Base-by-base conservation (phyloP, 2,329 filamentous ascomycete genomes). In the Sordariomycetes sp. region DNA sequence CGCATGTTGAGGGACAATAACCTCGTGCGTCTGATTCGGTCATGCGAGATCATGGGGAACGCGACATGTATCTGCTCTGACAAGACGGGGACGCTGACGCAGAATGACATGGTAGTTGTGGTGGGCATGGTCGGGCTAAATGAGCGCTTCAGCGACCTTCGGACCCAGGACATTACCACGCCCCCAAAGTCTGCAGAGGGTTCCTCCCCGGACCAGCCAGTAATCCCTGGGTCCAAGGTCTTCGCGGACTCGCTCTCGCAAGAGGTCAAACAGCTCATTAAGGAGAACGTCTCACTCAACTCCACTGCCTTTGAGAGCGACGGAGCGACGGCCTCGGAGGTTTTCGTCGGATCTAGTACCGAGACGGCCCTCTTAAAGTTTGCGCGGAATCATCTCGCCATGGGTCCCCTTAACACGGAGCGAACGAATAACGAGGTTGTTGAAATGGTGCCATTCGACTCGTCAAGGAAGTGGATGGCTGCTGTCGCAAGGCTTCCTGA, bases 1-100 rank as follows among this genome's bases (percentile, higher is more conserved):
- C 72, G 80, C 45, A 84, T 84, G 81, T 71, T 84, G 13, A 78
- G 76, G 64, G 81, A 84, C 61, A 82, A 84, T 62, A 84, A 84
- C 60, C 65, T 84, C 52, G 81, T 84, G 52, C 78, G 81, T 13
- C 70, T 80, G 35, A 68, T 84, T 36, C 74, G 78, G 55, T 80
- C 81, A 1, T 82, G 80, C 62, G 81, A 84, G 62, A 82, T 79
- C 6, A 84, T 84, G 81, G 81, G 81, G 8, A 84, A 83, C 62
- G 80, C 80, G 10, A 84, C 81, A 0, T 81, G 76, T 8, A 76
- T 85, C 54, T 85, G 82, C 64, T 84, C 81, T 0, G 82, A 85
- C 63, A 86, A 86, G 66, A 85, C 82, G 0, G 82, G 82, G 3
- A 86, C 82, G 1, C 69, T 86, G 24, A 85, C 82, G 0, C 77